These are phyloP conservation scores for Ophiostoma perfectum DNA, from an alignment of 2,329 filamentous ascomycete genomes.

Conservation along the genomic window DNA sequence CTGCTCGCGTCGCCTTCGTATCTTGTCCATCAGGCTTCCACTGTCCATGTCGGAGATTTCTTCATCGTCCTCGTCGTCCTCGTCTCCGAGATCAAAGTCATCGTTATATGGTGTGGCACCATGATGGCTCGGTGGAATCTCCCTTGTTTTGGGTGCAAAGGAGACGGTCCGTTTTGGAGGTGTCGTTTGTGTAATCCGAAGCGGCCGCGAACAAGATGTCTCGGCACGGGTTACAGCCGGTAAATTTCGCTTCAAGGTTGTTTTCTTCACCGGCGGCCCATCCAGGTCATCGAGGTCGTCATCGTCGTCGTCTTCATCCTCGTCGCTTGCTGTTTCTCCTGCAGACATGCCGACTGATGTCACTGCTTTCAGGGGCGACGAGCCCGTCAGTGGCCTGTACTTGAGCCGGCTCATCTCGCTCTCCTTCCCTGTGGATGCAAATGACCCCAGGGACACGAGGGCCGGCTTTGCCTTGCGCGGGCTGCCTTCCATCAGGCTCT, in stretches of 20 bases:
- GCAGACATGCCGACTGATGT: not conserved
- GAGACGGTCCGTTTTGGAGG: conserved; percentile 7
- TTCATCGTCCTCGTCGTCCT: conserved; percentile 16
- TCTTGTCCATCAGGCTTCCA: conserved; percentile 19
- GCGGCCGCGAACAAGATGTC: not conserved
- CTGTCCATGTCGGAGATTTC: conserved; percentile 14
- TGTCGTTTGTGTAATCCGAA: not conserved
- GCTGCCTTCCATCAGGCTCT: conserved; percentile 40
- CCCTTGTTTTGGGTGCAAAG: conserved; percentile 8
- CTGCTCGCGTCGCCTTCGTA: conserved; percentile 20
- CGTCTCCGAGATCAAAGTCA: not conserved
- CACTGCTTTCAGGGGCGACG: not conserved
- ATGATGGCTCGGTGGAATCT: not conserved
- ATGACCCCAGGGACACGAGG: conserved; percentile 11
- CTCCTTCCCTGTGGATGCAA: not conserved
- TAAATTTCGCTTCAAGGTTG: not conserved
- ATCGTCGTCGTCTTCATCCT: conserved; percentile 10
- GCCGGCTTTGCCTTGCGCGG: conserved; percentile 30
- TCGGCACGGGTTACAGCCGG: not conserved
- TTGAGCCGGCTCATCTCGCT: not conserved
- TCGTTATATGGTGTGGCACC: not conserved
- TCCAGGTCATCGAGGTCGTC: conserved; percentile 24
- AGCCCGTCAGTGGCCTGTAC: not conserved
- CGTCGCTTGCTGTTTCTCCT: not conserved
- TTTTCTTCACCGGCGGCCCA: conserved; percentile 10